Evolutionary conservation across 306 rosid species (phyloP).

Genomic region (Abrus precatorius): DNA sequence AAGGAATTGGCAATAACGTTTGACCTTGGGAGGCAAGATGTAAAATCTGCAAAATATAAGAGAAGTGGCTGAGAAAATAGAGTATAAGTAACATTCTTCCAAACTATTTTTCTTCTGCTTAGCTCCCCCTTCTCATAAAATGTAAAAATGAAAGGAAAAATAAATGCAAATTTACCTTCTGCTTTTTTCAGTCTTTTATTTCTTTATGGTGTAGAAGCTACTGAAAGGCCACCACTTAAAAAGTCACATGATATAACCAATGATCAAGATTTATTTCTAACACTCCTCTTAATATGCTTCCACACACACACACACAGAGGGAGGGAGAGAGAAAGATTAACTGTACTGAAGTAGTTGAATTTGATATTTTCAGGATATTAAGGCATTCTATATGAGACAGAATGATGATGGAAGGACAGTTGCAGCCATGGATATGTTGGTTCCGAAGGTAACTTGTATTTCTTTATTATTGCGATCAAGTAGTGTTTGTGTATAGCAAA

Average conservation of each 20-base stretch:
- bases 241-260: neutral
- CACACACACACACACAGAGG: neutral
- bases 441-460: conserved; percentile 77
- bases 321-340: neutral
- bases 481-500: conserved; percentile 31
- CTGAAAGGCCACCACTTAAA: neutral
- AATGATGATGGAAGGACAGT: conserved; percentile 96
- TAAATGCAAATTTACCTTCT: neutral
- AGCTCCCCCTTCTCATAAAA: neutral
- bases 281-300: neutral
- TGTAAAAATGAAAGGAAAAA: neutral
- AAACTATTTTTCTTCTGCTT: neutral
- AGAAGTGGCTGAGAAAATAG: conserved; percentile 22
- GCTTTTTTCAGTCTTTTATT: neutral
- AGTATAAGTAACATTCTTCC: conserved; percentile 2
- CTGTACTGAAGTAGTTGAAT: conserved; percentile 43
- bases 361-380: conserved; percentile 77
- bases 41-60: neutral
- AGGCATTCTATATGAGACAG: conserved; percentile 97
- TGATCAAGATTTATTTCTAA: neutral
- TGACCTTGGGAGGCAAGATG: neutral
- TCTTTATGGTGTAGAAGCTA: neutral
- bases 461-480: conserved; percentile 11
- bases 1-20: conserved; percentile 14
- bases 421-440: conserved; percentile 98